Conservation (phyloP, 2,329 filamentous ascomycete species). For the Didymella lethalis region DNA sequence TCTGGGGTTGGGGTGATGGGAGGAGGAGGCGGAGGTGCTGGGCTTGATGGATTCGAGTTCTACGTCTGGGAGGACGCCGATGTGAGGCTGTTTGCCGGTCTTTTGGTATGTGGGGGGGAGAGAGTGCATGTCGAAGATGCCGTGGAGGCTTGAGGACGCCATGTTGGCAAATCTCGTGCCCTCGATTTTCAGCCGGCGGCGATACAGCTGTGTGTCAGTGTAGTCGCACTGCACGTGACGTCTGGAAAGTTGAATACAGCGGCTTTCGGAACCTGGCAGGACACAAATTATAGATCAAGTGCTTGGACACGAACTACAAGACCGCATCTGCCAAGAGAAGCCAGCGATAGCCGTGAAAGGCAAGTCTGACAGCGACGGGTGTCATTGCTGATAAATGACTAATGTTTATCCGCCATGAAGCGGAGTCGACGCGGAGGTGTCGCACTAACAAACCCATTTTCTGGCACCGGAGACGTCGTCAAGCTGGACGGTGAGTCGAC, state of each 20-base stretch:
- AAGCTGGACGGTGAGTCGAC: background rate
- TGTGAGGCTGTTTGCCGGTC: conserved; percentile 24
- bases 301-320: conserved; percentile 1
- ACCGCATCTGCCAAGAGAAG: background rate
- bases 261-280: background rate
- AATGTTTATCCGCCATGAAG: background rate
- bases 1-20: conserved; percentile 23
- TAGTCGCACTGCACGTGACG: background rate
- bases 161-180: conserved; percentile 29
- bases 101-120: conserved; percentile 43
- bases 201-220: background rate
- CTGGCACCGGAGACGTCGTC: conserved; percentile 7
- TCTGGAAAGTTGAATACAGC: background rate
- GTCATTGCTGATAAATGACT: conserved; percentile 39
- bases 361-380: conserved; percentile 10
- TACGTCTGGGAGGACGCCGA: conserved; percentile 37
- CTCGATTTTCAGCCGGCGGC: background rate
- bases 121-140: conserved; percentile 55
- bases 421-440: conserved; percentile 14
- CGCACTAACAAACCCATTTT: conserved; percentile 15
- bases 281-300: background rate
- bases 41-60: conserved; percentile 47
- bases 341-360: conserved; percentile 21
- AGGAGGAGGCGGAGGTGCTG: conserved; percentile 30
- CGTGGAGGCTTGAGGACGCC: conserved; percentile 49